Conservation (phyloP, 768 basidiomycete genomes). For the Phaeotremella fagi region DNA sequence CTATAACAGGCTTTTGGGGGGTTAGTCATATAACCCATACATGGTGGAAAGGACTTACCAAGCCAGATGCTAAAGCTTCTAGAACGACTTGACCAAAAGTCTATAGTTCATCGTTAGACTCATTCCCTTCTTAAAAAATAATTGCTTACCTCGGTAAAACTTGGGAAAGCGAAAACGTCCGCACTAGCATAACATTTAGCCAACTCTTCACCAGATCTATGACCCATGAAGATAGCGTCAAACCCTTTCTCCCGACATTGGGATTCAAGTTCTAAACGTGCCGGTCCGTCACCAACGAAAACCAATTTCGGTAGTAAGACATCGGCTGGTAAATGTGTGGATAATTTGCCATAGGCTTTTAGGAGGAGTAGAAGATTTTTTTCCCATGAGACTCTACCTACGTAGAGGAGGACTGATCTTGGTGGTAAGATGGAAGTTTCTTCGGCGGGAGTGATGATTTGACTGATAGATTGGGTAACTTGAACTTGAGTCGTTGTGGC, state of each 20-base stretch:
- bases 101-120: conserved; percentile 11
- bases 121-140: background rate
- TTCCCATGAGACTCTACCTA: conserved; percentile 51
- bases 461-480: background rate
- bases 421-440: conserved; percentile 1
- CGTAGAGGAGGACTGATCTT: conserved; percentile 47
- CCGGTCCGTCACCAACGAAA: conserved; percentile 52
- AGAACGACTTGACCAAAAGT: conserved; percentile 52
- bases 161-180: conserved; percentile 53
- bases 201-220: conserved; percentile 48
- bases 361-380: conserved; percentile 53
- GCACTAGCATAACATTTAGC: conserved; percentile 51
- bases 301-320: conserved; percentile 44
- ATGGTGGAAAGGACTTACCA: conserved; percentile 28
- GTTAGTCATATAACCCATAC: background rate
- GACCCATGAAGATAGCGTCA: conserved; percentile 50
- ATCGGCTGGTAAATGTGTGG: conserved; percentile 20
- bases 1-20: conserved; percentile 48
- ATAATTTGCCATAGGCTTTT: conserved; percentile 46
- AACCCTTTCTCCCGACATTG: conserved; percentile 42
- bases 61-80: conserved; percentile 52
- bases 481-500: too few relatives aligned
- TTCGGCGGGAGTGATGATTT: background rate
- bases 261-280: conserved; percentile 44
- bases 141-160: conserved; percentile 48